Percentiles rank a stretch among this genome's conserved stretches.
These are phyloP conservation scores for Colletotrichum sp. DNA, from an alignment of 2,329 filamentous ascomycete genomes.

Conservation along the genomic window DNA sequence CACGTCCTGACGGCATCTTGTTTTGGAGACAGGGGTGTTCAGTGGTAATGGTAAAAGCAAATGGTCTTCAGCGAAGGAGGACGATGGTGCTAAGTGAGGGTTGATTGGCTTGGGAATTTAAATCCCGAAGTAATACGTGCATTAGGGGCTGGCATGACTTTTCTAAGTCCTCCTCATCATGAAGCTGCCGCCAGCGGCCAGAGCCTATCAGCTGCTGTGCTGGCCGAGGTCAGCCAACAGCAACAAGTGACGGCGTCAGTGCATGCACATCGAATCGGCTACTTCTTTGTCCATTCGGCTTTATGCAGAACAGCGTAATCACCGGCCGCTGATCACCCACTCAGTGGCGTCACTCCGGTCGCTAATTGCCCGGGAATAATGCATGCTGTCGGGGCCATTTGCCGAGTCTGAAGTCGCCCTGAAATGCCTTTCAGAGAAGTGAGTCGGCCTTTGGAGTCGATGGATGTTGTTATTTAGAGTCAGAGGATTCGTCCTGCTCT, in stretches of 20 bases:
- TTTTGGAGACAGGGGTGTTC: not conserved
- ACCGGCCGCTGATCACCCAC: not conserved
- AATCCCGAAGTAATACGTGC: not conserved
- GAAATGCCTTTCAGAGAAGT: not conserved
- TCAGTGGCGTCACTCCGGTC: not conserved
- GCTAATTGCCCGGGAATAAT: not conserved
- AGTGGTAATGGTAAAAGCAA: not conserved
- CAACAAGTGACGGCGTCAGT: not conserved
- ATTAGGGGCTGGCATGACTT: not conserved
- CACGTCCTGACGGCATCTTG: not conserved
- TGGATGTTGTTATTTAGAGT: not conserved
- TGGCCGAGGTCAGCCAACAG: not conserved
- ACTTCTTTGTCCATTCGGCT: conserved; percentile 5
- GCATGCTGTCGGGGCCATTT: not conserved
- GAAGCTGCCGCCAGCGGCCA: not conserved
- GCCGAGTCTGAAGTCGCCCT: not conserved
- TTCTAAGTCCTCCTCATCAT: not conserved
- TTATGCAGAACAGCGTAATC: conserved; percentile 2
- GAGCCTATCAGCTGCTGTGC: not conserved
- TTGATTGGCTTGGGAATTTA: not conserved
- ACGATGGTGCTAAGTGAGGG: not conserved
- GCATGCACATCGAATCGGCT: not conserved
- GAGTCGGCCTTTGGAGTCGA: not conserved
- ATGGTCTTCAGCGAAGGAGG: not conserved
- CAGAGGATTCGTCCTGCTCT: not conserved